Conservation (phyloP, 306 rosid genomes). For the Castanopsis chinensis region DNA sequence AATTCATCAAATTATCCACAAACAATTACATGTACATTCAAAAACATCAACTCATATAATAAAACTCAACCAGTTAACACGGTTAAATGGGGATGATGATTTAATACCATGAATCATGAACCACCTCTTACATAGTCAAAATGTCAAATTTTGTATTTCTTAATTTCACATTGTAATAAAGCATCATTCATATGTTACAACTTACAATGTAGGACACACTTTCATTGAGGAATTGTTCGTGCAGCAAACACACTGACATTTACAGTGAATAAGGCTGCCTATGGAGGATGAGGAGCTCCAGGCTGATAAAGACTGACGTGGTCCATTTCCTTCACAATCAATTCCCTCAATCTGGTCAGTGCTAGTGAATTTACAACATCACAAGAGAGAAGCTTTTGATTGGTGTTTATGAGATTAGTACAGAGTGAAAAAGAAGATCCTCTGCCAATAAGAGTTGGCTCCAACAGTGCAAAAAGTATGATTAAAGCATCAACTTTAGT, state of each 20-base stretch:
- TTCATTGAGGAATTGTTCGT: conserved; percentile 20
- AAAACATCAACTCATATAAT: conserved; percentile 16
- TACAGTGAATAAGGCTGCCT: conserved; percentile 46
- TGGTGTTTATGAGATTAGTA: too few relatives aligned
- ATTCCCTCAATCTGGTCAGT: conserved; percentile 51
- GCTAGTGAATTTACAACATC: background rate
- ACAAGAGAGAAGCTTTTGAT: background rate
- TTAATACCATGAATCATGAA: background rate
- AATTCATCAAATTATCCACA: background rate
- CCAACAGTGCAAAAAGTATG: background rate
- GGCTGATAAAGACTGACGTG: conserved; percentile 82
- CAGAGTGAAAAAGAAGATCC: background rate
- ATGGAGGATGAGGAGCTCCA: conserved; percentile 62
- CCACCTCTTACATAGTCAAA: background rate
- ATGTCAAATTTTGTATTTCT: background rate
- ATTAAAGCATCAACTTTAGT: background rate
- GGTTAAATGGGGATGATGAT: background rate
- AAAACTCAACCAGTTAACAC: background rate
- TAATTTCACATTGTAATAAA: background rate
- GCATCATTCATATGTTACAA: conserved; percentile 13
- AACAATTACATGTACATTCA: background rate
- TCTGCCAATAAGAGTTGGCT: background rate
- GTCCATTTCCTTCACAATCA: conserved; percentile 54
- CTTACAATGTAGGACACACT: conserved; percentile 26
- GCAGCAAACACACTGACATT: conserved; percentile 14